Conservation (phyloP, 2,329 filamentous ascomycete species). For the Beauveria pseudobassiana region DNA sequence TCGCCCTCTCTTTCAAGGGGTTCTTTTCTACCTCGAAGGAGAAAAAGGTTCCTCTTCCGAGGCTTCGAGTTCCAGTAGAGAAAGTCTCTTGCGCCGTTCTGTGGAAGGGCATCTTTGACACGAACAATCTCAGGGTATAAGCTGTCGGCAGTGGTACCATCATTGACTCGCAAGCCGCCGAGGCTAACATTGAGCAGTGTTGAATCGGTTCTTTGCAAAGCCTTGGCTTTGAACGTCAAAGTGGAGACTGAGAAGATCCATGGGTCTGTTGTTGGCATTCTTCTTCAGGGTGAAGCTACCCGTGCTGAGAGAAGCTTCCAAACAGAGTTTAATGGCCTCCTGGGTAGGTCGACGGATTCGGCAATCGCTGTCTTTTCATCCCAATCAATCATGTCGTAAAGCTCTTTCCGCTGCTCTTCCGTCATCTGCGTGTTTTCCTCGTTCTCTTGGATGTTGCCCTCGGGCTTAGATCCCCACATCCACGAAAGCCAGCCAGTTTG, state of each 20-base stretch:
- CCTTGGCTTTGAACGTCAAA: slow-evolving; percentile 94
- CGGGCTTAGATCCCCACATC: slow-evolving; percentile 78
- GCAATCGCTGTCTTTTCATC: slow-evolving; percentile 89
- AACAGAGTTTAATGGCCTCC: slow-evolving; percentile 89
- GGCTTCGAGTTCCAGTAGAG: slow-evolving; percentile 46
- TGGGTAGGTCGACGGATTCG: slow-evolving; percentile 80
- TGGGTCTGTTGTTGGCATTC: slow-evolving; percentile 50
- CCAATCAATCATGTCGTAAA: slow-evolving; percentile 97
- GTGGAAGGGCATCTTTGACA: slow-evolving; percentile 73
- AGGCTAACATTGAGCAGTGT: slow-evolving; percentile 83
- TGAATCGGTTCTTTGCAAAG: slow-evolving; percentile 84
- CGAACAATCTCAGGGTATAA: slow-evolving; percentile 91
- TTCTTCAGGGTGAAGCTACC: slow-evolving; percentile 93
- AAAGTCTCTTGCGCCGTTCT: slow-evolving; percentile 39
- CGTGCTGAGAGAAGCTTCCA: slow-evolving; percentile 88
- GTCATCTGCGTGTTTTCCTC: slow-evolving; percentile 80
- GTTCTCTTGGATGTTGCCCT: slow-evolving; percentile 48
- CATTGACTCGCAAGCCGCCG: slow-evolving; percentile 87
- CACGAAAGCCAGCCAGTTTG: slow-evolving; percentile 87
- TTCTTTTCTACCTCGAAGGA: slow-evolving; percentile 90
- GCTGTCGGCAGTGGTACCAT: slow-evolving; percentile 87
- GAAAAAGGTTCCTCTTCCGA: slow-evolving; percentile 71
- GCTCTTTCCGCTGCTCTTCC: slow-evolving; percentile 89
- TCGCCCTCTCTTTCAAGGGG: slow-evolving; percentile 85
- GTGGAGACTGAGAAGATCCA: slow-evolving; percentile 80